These are phyloP conservation scores for Colletotrichum orchidophilum DNA, from an alignment of 2,329 filamentous ascomycete species.

Conservation along the genomic window DNA sequence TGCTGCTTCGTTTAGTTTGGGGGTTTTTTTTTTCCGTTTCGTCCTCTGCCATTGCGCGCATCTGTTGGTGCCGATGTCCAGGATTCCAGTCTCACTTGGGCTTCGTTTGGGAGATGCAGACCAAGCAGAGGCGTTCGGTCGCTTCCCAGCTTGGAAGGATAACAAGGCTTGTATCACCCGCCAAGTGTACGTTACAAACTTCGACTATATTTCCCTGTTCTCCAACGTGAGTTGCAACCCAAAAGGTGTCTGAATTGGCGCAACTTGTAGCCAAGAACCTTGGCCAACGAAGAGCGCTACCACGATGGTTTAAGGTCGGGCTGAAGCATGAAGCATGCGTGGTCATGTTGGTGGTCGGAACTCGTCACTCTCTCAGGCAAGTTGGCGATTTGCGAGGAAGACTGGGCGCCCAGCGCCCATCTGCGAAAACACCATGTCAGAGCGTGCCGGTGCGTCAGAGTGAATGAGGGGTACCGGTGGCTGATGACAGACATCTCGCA, in stretches of 20 bases:
- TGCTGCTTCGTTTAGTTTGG: conserved; percentile 14
- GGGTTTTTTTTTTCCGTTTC: not conserved
- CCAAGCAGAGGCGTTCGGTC: not conserved
- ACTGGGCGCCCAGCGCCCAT: conserved; percentile 7
- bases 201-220: not conserved
- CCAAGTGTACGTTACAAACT: conserved; percentile 21
- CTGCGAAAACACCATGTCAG: not conserved
- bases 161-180: conserved; percentile 15
- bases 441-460: not conserved
- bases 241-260: conserved; percentile 9
- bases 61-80: conserved; percentile 7
- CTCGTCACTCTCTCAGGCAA: not conserved
- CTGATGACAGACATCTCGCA: not conserved
- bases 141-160: conserved; percentile 30
- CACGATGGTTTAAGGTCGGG: not conserved
- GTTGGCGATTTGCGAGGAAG: not conserved
- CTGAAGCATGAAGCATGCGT: not conserved
- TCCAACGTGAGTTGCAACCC: not conserved
- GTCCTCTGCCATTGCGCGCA: not conserved
- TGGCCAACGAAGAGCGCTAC: not conserved
- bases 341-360: not conserved
- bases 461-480: not conserved
- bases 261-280: conserved; percentile 16
- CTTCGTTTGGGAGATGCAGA: not conserved
- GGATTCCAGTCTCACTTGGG: not conserved